These are phyloP conservation scores for Lonicera japonica DNA, from an alignment of 129 eudicot species.

Conservation along the genomic window DNA sequence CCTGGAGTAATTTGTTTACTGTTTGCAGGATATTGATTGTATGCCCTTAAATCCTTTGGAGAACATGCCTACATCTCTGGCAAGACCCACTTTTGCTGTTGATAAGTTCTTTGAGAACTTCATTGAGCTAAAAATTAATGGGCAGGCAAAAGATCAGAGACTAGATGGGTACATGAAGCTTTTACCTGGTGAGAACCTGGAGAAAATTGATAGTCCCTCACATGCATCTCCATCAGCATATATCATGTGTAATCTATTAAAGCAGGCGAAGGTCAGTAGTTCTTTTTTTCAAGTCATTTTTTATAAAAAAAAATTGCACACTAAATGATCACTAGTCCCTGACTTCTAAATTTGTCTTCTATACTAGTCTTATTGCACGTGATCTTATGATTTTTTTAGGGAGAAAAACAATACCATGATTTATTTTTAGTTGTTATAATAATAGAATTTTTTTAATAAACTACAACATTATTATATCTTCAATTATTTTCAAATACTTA, in stretches of 20 bases:
- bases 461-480: too few species aligned
- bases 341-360: too few species aligned
- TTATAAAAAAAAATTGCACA: slow-evolving; percentile 8
- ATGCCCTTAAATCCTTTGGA: slow-evolving; percentile 85
- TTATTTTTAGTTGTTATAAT: too few species aligned
- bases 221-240: slow-evolving; percentile 27
- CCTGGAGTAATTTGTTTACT: slow-evolving; percentile 5
- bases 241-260: slow-evolving; percentile 21
- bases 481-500: too few species aligned
- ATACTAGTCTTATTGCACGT: too few species aligned
- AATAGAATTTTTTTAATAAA: too few species aligned
- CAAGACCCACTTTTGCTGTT: slow-evolving; percentile 33
- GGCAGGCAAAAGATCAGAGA: slow-evolving; percentile 34
- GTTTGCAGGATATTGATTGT: slow-evolving; percentile 84
- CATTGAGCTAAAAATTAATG: slow-evolving; percentile 46
- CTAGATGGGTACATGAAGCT: slow-evolving; percentile 36
- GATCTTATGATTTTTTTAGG: too few species aligned
- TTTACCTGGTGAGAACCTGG: slow-evolving; percentile 33
- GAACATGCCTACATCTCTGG: slow-evolving; percentile 69
- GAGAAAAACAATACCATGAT: too few species aligned
- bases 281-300: slow-evolving; percentile 4
- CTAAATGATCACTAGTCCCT: not conserved
- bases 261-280: slow-evolving; percentile 44
- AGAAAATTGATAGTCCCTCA: slow-evolving; percentile 28
- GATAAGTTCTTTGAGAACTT: slow-evolving; percentile 56